Evolutionary conservation across 164 flowering plant species (phyloP), one percentile per base, ranked within the genome.

Genomic region (Cinnamomum micranthum): DNA sequence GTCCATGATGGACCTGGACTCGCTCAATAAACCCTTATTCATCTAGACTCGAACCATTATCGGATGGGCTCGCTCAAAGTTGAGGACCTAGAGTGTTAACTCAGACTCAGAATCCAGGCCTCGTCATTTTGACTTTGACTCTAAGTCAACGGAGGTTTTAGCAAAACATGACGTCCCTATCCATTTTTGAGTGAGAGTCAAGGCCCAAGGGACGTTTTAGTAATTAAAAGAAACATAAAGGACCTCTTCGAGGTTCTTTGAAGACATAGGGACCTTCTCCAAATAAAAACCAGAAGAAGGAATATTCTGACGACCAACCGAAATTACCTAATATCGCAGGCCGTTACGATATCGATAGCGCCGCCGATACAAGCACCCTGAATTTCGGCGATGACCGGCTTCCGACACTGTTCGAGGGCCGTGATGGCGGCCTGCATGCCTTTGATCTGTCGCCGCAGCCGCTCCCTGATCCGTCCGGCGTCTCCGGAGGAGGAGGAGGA

Each of bases 281-380:
- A 64, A 64, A 12, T 24, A 22, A 13, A 11, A n/a, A 24, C n/a
- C 27, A 31, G 35, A 31, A 31, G 35, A 22, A 64, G 3, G 13
- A 64, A 12, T 12, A 11, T 22, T 20, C 25, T 11, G 6, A 62
- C 22, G 65, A 24, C 12, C 20, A 63, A 63, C 58, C 59, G 4
- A 64, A 15, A 9, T 28, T 72, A 88, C 87, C 98, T 81, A 3
- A 96, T 59, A 78, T 91, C 98, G 76, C 98, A 95, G 17, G 99
- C 97, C 3, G 93, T 87, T 15, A 89, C 81, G 23, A 95, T 65
- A 78, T 95, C 98, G 50, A 95, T 78, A 2, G 91, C 98, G 52
- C 88, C 97, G 6, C 99, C 98, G 51, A 95, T 86, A 80, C 98
- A 95, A 52, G 82, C 97, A 0, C 99, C 99, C 27, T 85, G 84